Base-by-base conservation (phyloP, 2,329 filamentous ascomycete genomes). In the Talaromyces marneffei region DNA sequence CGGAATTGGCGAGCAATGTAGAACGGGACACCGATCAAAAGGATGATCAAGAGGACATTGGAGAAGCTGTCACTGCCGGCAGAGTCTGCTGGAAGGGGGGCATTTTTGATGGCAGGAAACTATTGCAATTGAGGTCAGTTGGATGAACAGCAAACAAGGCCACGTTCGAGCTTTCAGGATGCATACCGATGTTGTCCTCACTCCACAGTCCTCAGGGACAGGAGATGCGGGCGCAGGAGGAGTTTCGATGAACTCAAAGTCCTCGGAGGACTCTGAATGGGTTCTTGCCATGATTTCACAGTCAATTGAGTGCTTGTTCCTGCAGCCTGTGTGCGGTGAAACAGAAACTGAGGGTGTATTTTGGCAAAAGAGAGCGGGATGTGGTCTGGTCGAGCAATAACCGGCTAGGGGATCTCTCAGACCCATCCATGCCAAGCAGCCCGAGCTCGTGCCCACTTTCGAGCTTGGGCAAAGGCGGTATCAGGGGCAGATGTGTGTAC, bases 61-160 rank as follows among this genome's bases (percentile, higher is more conserved):
- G 88, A 92, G 86, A 97, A 99, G 77, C 81, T 87, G 68, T 96
- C 91, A 76, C 84, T 87, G 66, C 92, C 90, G 57, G 91, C 80
- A 56, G 86, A 90, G 75, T 99, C 94, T 66, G 92, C 93, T 39
- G 94, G 94, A 46, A 97, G 86, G 66, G 94, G 92, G 54, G 87
- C 90, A 85, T 97, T 97, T 75, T 95, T 90, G 79, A 97, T 97
- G 64, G 91, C 80, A 33, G 91, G 88, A 71, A 86, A 93, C 92
- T 95, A 59, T 31, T 33, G 52, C 18, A 14, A 62, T 27, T 60
- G 25, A 14, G 37, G 39, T 55, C 25, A 54, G 48, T 40, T 35
- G 31, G 46, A 10, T 12, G 20, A 60, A 37, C 25, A 44, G 27
- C 27, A 33, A 40, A 55, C 31, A 40, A 55, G 52, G 58, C 58